Evolutionary conservation across 148 eudicot species (phyloP), one percentile per base, ranked within the genome.

Genomic region (Fallopia convolvulus): DNA sequence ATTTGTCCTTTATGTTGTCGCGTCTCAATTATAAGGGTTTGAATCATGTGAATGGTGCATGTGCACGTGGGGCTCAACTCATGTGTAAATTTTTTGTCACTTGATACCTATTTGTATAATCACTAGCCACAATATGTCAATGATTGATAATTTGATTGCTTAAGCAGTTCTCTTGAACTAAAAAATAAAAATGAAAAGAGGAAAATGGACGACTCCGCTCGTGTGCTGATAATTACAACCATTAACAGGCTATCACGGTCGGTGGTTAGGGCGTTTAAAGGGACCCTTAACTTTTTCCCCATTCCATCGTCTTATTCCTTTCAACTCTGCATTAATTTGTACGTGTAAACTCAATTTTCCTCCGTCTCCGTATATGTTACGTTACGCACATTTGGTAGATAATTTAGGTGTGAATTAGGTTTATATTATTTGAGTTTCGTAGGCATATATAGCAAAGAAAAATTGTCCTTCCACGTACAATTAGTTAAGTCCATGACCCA

Each of bases 1-100:
- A 68, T 68, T 39, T 39, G 46, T 68, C 44, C 46, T 17, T 68
- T 36, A 14, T 14, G 72, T 32, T 66, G 72, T 33, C 42, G n/a
- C 46, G 15, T 68, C 3, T 68, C 72, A 68, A 36, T 68, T 5
- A 68, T 68, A 36, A 20, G 46, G 6, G 9, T 6, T 5, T 33
- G 9, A 68, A 33, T 36, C 44, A 39, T 33, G 70, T 61, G 70
- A 61, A 61, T 30, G 36, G 44, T 30, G 70, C 70, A 61, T 61
- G 72, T 68, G 72, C 72, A 68, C 72, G 72, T 68, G 72, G 72
- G 72, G 72, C 39, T 68, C 72, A 15, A 33, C 72, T 68, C 72
- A 68, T 68, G 44, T 68, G 72, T 39, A 17, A 36, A 33, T 14
- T 36, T 61, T 68, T 68, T 68, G 72, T 68, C 46, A 33, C 44